phyloP scores from a whole-genome alignment of 805 yeast genomes.

The Naumovozyma baii region DNA sequence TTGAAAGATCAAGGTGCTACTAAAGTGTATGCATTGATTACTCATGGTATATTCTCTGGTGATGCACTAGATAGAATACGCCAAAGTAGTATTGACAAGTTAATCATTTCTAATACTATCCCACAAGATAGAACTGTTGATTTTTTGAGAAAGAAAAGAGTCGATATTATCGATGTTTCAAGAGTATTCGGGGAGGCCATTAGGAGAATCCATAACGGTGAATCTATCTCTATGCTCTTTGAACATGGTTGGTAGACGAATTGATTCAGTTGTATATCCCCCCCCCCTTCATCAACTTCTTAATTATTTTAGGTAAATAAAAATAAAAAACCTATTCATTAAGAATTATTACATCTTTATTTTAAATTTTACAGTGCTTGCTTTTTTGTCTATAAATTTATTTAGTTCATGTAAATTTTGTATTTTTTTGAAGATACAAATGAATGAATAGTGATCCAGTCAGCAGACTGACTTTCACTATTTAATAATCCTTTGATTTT shows the following conservation, averaged over 20 bases:
- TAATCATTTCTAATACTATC: conserved; percentile 83
- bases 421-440: neutral
- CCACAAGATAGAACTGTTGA: conserved; percentile 64
- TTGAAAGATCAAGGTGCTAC: conserved; percentile 89
- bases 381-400: too few relatives aligned
- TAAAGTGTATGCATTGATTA: conserved; percentile 74
- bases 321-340: neutral
- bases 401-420: too few relatives aligned
- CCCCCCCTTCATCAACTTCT: too few relatives aligned
- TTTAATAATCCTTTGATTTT: neutral
- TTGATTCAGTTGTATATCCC: too few relatives aligned
- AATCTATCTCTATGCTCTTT: conserved; percentile 85
- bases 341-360: neutral
- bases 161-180: conserved; percentile 81
- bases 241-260: conserved; percentile 62
- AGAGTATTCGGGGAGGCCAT: conserved; percentile 89
- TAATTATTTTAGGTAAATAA: conserved; percentile 1
- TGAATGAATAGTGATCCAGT: too few relatives aligned
- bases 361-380: too few relatives aligned
- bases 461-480: too few relatives aligned
- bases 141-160: conserved; percentile 41
- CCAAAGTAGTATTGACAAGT: conserved; percentile 64
- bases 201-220: conserved; percentile 94
- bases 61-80: conserved; percentile 71
- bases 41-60: conserved; percentile 90